phyloP scores from a whole-genome alignment of 257 asterid species.

The Przewalskia tangutica region DNA sequence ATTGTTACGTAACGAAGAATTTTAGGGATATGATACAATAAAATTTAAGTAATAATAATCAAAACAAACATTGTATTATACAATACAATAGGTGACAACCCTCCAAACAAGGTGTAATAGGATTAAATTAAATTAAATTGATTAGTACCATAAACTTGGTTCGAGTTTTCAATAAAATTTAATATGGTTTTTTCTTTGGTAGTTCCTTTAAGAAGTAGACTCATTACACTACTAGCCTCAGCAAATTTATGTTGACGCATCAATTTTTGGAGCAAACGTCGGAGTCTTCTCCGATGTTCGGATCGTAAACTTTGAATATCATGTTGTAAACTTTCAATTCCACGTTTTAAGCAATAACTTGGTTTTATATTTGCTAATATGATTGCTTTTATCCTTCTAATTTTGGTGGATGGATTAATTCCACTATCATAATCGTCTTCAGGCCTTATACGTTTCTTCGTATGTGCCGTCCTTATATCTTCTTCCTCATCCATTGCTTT shows the following conservation, averaged over 20 bases:
- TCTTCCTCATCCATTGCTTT: neutral
- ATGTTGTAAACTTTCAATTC: slow-evolving; percentile 25
- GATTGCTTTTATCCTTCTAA: slow-evolving; percentile 21
- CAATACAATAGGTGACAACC: too few species aligned
- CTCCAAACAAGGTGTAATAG: neutral
- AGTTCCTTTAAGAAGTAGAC: slow-evolving; percentile 56
- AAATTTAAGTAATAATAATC: too few species aligned
- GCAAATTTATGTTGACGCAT: slow-evolving; percentile 47
- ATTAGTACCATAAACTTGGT: slow-evolving; percentile 50
- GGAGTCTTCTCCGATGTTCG: slow-evolving; percentile 41
- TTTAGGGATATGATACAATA: too few species aligned
- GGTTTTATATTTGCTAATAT: slow-evolving; percentile 35
- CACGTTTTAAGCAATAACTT: slow-evolving; percentile 45
- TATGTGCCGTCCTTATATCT: neutral
- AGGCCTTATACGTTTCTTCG: neutral
- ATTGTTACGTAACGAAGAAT: too few species aligned
- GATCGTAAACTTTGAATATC: slow-evolving; percentile 32
- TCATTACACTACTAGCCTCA: slow-evolving; percentile 66
- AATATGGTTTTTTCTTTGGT: slow-evolving; percentile 27
- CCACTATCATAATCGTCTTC: slow-evolving; percentile 16
- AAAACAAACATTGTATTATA: too few species aligned
- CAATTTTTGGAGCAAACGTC: slow-evolving; percentile 32
- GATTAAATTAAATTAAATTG: too few species aligned
- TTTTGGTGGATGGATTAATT: slow-evolving; percentile 6
- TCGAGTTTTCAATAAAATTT: slow-evolving; percentile 48